A percentile compares a stretch with the other conserved stretches of the same genome.
Evolutionary conservation across 768 basidiomycete genomes (phyloP).

Genomic region (Macrolepiota albuminosa): DNA sequence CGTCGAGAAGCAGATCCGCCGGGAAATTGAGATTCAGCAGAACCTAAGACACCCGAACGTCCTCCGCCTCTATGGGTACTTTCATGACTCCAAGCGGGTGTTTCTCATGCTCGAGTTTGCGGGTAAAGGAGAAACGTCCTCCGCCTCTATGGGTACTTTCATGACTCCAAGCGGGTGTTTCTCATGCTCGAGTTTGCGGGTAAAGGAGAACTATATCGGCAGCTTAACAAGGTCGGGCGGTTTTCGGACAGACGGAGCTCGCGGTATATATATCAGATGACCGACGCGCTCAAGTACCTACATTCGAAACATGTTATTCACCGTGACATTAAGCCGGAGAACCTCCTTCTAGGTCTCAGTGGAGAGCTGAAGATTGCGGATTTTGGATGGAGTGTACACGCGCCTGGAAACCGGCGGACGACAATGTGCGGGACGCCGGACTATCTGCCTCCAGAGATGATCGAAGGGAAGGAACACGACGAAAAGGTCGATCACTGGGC

Average conservation of each 20-base stretch:
- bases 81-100: constrained; percentile 96
- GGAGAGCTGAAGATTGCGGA: constrained; percentile 98
- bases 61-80: constrained; percentile 92
- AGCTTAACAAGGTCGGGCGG: constrained; percentile 77
- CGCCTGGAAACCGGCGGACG: constrained; percentile 81
- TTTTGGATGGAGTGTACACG: constrained; percentile 98
- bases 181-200: constrained; percentile 97
- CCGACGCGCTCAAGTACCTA: constrained; percentile 90
- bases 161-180: constrained; percentile 96
- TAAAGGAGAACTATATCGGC: constrained; percentile 95
- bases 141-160: constrained; percentile 94
- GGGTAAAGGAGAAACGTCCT: constrained; percentile 93
- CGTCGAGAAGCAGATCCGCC: constrained; percentile 94
- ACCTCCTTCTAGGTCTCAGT: constrained; percentile 87
- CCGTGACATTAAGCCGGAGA: constrained; percentile 98
- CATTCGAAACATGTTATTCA: constrained; percentile 98
- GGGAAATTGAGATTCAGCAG: constrained; percentile 98
- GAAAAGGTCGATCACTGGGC: constrained; percentile 96
- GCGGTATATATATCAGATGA: constrained; percentile 96
- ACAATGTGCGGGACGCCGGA: constrained; percentile 96
- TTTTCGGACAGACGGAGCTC: constrained; percentile 88
- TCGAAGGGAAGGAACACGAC: constrained; percentile 83
- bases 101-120: constrained; percentile 99
- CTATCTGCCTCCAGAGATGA: constrained; percentile 98
- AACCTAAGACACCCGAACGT: constrained; percentile 95